phyloP scores from a whole-genome alignment of 83 land plant species.

The Thuja plicata region DNA sequence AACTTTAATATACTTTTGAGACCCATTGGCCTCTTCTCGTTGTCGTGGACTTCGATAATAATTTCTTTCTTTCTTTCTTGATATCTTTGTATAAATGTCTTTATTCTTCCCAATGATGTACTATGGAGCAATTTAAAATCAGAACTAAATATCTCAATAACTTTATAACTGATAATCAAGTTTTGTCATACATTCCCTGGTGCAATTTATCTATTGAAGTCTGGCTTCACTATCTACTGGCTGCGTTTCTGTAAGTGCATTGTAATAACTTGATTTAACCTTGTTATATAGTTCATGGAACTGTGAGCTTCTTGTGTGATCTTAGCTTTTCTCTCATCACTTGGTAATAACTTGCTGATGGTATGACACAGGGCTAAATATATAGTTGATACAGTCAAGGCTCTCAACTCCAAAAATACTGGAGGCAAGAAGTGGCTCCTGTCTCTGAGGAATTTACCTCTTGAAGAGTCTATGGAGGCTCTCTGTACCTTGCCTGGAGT shows the following conservation, averaged over 20 bases:
- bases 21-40: neutral
- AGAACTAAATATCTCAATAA: neutral
- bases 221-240: too few relatives aligned
- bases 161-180: neutral
- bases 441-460: constrained; percentile 63
- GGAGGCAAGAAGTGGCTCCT: constrained; percentile 83
- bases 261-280: neutral
- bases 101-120: neutral
- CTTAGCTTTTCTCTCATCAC: neutral
- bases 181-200: neutral
- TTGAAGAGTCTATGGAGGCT: constrained; percentile 59
- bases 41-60: neutral
- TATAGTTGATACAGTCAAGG: constrained; percentile 72
- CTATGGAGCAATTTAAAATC: neutral
- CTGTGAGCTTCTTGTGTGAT: neutral
- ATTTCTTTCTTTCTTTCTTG: neutral
- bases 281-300: neutral
- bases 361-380: constrained; percentile 80
- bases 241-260: neutral
- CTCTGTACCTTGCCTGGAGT: constrained; percentile 89
- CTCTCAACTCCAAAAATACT: constrained; percentile 66
- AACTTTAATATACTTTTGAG: neutral
- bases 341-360: neutral
- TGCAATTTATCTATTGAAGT: neutral
- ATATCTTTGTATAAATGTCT: neutral